phyloP scores from a whole-genome alignment of 495 filamentous ascomycete genomes.

The Jackrogersella multiformis region DNA sequence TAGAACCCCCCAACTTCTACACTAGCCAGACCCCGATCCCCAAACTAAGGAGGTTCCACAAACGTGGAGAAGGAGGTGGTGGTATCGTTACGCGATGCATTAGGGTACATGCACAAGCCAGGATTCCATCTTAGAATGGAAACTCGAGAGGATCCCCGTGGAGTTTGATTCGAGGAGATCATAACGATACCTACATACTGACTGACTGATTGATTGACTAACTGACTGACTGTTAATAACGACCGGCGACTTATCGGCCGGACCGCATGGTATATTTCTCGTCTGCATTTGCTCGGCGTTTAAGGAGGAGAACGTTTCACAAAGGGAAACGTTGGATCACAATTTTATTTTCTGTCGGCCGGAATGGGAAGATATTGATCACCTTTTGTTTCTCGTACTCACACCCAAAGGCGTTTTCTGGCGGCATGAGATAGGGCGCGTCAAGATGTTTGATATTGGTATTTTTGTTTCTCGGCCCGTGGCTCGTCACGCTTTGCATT shows the following conservation, averaged over 20 bases:
- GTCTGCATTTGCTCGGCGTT: constrained; percentile 34
- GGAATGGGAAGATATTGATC: constrained; percentile 19
- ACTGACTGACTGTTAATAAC: constrained; percentile 19
- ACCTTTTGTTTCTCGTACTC: not conserved
- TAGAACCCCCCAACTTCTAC: not conserved
- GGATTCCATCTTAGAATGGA: not conserved
- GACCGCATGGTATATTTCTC: constrained; percentile 2
- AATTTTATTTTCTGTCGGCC: constrained; percentile 13
- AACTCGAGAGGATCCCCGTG: not conserved
- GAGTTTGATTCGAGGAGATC: not conserved
- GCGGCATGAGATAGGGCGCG: constrained; percentile 16
- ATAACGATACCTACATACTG: not conserved
- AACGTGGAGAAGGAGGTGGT: not conserved
- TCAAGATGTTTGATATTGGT: not conserved
- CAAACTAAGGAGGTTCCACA: not conserved
- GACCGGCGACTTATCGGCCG: constrained; percentile 7
- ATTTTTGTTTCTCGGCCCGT: not conserved
- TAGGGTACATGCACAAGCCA: constrained; percentile 1
- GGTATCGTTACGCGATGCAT: not conserved
- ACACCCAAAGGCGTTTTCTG: constrained; percentile 22
- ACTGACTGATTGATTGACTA: too few species aligned
- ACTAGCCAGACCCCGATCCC: not conserved
- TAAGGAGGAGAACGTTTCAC: constrained; percentile 10
- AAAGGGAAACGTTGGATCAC: constrained; percentile 15
- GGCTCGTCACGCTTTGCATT: not conserved